phyloP scores from a whole-genome alignment of 805 yeast species.

The Myxozyma geophila region DNA sequence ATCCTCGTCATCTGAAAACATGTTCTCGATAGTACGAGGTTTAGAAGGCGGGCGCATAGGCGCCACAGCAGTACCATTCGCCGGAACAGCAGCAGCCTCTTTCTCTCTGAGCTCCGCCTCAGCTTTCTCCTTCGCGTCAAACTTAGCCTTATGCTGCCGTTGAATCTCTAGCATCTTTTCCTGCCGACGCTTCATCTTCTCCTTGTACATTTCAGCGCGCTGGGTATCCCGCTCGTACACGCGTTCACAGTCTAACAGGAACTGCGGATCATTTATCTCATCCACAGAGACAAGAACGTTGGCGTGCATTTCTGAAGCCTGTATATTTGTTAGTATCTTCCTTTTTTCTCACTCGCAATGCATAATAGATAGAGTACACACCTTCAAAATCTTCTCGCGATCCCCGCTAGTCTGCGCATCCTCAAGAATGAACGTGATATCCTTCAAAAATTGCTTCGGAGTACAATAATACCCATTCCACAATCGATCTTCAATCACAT shows the following conservation, averaged over 20 bases:
- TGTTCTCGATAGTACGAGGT: constrained; percentile 14
- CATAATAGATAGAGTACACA: not conserved
- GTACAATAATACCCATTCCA: constrained; percentile 97
- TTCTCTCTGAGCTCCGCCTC: not conserved
- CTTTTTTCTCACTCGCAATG: not conserved
- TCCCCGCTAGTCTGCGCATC: constrained; percentile 80
- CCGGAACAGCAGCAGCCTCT: constrained; percentile 3
- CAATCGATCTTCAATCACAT: constrained; percentile 87
- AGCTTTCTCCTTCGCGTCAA: not conserved
- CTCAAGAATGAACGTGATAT: constrained; percentile 77
- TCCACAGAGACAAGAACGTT: constrained; percentile 96
- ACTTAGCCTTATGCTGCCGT: not conserved
- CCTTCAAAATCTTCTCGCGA: constrained; percentile 71
- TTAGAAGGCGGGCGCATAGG: not conserved
- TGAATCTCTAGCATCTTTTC: constrained; percentile 34
- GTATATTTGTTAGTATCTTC: constrained; percentile 42
- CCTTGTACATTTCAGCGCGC: constrained; percentile 46
- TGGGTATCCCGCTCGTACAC: constrained; percentile 68
- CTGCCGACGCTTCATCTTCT: constrained; percentile 42
- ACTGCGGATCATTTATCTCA: constrained; percentile 72
- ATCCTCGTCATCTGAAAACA: constrained; percentile 24
- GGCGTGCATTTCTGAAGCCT: constrained; percentile 93
- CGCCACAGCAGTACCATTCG: not conserved
- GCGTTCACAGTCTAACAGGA: constrained; percentile 75
- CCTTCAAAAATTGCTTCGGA: constrained; percentile 86